Base-by-base conservation (phyloP, 2,329 filamentous ascomycete species). In the Tolypocladium inflatum region DNA sequence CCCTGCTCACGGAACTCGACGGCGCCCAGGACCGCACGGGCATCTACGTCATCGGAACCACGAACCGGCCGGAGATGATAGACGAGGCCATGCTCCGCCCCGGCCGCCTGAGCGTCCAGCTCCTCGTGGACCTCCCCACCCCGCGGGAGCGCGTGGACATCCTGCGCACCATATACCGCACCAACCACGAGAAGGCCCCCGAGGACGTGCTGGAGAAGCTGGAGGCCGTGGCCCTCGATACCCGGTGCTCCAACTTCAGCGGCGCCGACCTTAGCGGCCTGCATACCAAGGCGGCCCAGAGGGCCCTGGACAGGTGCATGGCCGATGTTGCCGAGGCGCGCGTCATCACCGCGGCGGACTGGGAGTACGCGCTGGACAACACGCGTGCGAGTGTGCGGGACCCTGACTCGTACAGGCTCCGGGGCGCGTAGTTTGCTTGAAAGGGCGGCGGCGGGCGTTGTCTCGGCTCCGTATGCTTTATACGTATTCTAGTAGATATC, bases 1-100 rank as follows among this genome's bases (percentile, higher is more conserved):
- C 93, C 1, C 81, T 99, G 0, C 86, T 99, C 38, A 95, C 94
- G 0, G 94, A 99, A 70, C 83, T 99, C 1, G 94, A 99, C 67
- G 94, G 94, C 55, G 82, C 95, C 8, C 85, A 82, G 61, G 86
- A 84, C 63, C 84, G 94, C 42, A 82, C 86, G 53, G 93, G 93
- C 19, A 92, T 99, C 62, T 97, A 94, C 71, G 88, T 99, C 19
- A 91, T 99, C 59, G 94, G 90, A 30, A 94, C 94, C 0, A 97
- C 94, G 2, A 99, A 99, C 71, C 80, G 94, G 0, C 93, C 93
- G 0, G 93, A 97, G 68, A 96, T 96, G 76, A 97, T 99, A 64
- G 94, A 99, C 70, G 86, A 90, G 2, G 94, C 94, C 1, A 96
- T 99, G 85, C 81, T 97, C 13, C 87, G 94, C 1, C 93, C 94